Evolutionary conservation across 768 basidiomycete species (phyloP), one percentile per base, ranked within the genome.

Genomic region (Trametes cingulata): DNA sequence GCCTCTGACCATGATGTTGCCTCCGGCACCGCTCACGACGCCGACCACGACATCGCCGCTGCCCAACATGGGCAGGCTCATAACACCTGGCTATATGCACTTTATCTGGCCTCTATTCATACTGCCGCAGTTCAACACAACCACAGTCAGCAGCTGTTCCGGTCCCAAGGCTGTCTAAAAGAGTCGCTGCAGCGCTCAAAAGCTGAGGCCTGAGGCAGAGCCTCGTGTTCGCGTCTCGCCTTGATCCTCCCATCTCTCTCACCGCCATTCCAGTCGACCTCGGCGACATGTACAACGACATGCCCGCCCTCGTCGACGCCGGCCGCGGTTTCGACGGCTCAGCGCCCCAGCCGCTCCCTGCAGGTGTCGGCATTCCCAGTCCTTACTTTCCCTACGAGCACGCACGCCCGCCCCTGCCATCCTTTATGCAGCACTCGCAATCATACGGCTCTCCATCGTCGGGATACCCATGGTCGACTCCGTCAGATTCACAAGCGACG

Each of bases 261-360:
- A 33, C 52, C 48, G 22, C 7, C 52, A 19, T 42, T 45, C 24
- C 25, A 33, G 5, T 27, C 49, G 57, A 41, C 55, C 62, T 60
- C 61, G 63, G 19, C 52, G 63, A 58, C 36, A 27, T 25, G 24
- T 64, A 53, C 49, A 22, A 29, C 43, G 66, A 61, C 25, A 65
- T 67, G 61, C 66, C 66, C 10, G 25, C 35, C 6, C 66, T 67
- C 53, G 56, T 65, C 52, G 61, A 65, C 10, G 40, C 42, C 15
- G 20, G 56, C 20, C 35, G 41, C 12, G 54, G 43, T 3, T 37
- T 22, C 39, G 50, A 54, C 8, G 53, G 33, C 57, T 12, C 37
- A 41, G 55, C 48, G 25, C 52, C 50, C 10, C 47, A 36, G 15
- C 36, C 52, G 13, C 25, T 46, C n/a, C 19, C 41, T 17, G 51